Evolutionary conservation across 2,329 filamentous ascomycete species (phyloP).

Genomic region (Parafenestella ontariensis): DNA sequence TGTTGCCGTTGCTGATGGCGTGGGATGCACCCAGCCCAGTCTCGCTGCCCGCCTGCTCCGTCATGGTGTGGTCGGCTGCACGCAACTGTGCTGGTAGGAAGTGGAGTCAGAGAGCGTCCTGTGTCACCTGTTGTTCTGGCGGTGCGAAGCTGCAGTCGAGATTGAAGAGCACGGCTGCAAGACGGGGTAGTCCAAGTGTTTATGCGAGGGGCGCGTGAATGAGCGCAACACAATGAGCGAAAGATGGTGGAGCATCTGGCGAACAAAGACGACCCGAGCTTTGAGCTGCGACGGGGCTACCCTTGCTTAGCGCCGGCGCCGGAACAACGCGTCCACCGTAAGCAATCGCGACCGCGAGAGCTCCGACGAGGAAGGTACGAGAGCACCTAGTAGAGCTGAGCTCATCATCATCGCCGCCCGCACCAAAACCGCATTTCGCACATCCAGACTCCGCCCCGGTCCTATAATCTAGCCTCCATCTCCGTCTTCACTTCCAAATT

Average conservation of each 20-base stretch:
- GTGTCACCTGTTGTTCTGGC: background rate
- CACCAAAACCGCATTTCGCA: constrained; percentile 1
- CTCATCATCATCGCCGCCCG: constrained; percentile 19
- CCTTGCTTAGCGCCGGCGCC: constrained; percentile 14
- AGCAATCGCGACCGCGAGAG: constrained; percentile 1
- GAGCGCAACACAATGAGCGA: background rate
- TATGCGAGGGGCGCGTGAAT: background rate
- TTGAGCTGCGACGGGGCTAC: constrained; percentile 12
- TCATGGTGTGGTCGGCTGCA: constrained; percentile 24
- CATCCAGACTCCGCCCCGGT: too few species aligned
- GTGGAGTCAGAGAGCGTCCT: background rate
- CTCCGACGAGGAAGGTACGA: background rate
- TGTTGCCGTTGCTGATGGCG: constrained; percentile 30
- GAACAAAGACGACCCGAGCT: constrained; percentile 16
- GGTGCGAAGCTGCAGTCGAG: background rate
- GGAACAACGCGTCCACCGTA: constrained; percentile 17
- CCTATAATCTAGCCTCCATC: too few species aligned
- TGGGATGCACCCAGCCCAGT: constrained; percentile 2
- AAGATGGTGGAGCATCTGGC: constrained; percentile 14
- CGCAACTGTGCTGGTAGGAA: constrained; percentile 20
- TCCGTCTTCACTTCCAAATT: constrained; percentile 2
- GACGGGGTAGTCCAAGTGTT: background rate
- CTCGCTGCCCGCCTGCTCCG: constrained; percentile 10
- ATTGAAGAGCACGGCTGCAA: too few species aligned
- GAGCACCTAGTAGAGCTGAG: too few species aligned